Conservation (phyloP, 768 basidiomycete genomes). For the Psilocybe tampanensis region DNA sequence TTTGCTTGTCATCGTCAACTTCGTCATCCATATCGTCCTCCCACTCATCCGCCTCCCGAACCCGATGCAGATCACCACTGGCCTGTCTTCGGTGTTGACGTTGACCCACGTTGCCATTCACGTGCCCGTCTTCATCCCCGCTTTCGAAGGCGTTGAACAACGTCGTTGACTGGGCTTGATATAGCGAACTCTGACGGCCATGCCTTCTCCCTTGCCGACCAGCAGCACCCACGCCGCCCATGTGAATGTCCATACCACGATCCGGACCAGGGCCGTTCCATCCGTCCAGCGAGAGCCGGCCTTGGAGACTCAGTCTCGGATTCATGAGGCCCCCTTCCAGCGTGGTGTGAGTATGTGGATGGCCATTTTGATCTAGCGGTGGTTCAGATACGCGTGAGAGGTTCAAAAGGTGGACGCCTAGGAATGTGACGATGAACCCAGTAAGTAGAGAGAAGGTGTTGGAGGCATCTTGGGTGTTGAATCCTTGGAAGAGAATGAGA, state of each 20-base stretch:
- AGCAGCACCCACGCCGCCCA: conserved; percentile 16
- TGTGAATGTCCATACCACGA: conserved; percentile 25
- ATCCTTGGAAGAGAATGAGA: conserved; percentile 95
- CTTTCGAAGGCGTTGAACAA: conserved; percentile 81
- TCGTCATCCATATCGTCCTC: conserved; percentile 50
- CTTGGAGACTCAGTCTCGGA: conserved; percentile 79
- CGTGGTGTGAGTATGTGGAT: conserved; percentile 43
- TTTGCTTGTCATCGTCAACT: conserved; percentile 51
- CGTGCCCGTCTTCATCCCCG: conserved; percentile 36
- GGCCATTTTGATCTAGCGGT: conserved; percentile 37
- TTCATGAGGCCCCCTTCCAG: conserved; percentile 73
- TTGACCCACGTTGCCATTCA: conserved; percentile 4
- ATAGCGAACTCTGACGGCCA: conserved; percentile 65
- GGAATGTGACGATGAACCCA: conserved; percentile 92
- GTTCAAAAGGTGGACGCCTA: conserved; percentile 95
- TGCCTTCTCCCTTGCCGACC: conserved; percentile 40
- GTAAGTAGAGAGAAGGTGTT: conserved; percentile 87
- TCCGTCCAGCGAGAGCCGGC: conserved; percentile 78
- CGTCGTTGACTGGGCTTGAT: conserved; percentile 63
- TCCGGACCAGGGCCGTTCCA: conserved; percentile 56
- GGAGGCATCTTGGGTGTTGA: conserved; percentile 83
- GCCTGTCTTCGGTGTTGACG: conserved; percentile 18
- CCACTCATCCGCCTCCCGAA: conserved; percentile 71
- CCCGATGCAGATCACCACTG: conserved; percentile 58
- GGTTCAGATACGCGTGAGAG: conserved; percentile 64